These are phyloP conservation scores for Colletotrichum sp. DNA, from an alignment of 2,329 filamentous ascomycete species.

Conservation along the genomic window DNA sequence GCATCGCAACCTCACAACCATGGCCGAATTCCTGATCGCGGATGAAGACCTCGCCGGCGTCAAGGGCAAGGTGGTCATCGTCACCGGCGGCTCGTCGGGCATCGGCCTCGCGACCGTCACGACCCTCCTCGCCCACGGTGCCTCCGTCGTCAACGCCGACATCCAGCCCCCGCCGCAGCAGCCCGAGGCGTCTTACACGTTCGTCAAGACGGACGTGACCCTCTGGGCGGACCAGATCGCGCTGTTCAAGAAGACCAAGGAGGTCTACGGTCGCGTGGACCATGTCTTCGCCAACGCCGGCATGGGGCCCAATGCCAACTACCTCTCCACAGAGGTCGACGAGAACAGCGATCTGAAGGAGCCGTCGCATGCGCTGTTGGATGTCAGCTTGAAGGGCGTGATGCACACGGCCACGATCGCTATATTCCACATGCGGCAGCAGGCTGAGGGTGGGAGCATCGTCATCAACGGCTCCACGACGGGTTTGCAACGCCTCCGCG, in stretches of 20 bases:
- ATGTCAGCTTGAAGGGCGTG: slow-evolving; percentile 54
- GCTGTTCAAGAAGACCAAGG: slow-evolving; percentile 56
- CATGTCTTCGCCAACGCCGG: slow-evolving; percentile 76
- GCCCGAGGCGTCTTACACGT: slow-evolving; percentile 35
- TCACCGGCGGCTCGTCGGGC: slow-evolving; percentile 75
- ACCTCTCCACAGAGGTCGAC: slow-evolving; percentile 51
- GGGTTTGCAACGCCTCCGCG: slow-evolving; percentile 53
- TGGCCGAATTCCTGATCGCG: slow-evolving; percentile 50
- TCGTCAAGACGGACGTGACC: slow-evolving; percentile 51
- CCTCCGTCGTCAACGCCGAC: slow-evolving; percentile 60
- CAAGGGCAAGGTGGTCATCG: slow-evolving; percentile 67
- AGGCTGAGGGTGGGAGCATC: slow-evolving; percentile 53
- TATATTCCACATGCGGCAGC: slow-evolving; percentile 53
- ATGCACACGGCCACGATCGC: slow-evolving; percentile 55
- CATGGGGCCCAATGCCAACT: slow-evolving; percentile 49
- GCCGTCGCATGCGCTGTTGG: slow-evolving; percentile 44
- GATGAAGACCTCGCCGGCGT: slow-evolving; percentile 51
- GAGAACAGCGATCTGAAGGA: slow-evolving; percentile 52
- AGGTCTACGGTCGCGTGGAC: slow-evolving; percentile 76
- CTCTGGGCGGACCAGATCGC: slow-evolving; percentile 53
- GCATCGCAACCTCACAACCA: slow-evolving; percentile 24
- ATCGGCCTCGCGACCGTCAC: slow-evolving; percentile 70
- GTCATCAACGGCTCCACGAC: slow-evolving; percentile 58
- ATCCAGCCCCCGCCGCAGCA: slow-evolving; percentile 43
- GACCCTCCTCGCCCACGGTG: slow-evolving; percentile 56